Evolutionary conservation across 2,329 filamentous ascomycete genomes (phyloP).

Genomic region (Alternaria ventricosa): DNA sequence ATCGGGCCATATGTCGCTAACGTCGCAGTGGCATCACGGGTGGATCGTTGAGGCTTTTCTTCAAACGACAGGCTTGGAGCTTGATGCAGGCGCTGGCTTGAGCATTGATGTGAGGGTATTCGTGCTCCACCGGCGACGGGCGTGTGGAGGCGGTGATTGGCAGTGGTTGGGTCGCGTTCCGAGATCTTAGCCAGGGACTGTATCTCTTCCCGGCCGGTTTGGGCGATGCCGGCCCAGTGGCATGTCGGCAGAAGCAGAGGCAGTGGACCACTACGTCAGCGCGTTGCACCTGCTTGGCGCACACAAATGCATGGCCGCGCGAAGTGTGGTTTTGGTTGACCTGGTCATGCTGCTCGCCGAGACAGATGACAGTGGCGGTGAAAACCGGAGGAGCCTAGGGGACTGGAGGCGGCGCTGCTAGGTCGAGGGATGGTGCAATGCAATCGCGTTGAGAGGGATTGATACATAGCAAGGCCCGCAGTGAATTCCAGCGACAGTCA

Average conservation of each 20-base stretch:
- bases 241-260: slow-evolving; percentile 6
- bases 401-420: not conserved
- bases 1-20: slow-evolving; percentile 18
- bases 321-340: slow-evolving; percentile 8
- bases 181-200: slow-evolving; percentile 26
- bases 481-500: not conserved
- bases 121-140: slow-evolving; percentile 21
- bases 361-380: slow-evolving; percentile 15
- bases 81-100: slow-evolving; percentile 24
- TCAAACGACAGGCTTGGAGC: slow-evolving; percentile 26
- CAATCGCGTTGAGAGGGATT: not conserved
- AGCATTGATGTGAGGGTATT: slow-evolving; percentile 22
- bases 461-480: not conserved
- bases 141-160: slow-evolving; percentile 24
- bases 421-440: slow-evolving; percentile 1
- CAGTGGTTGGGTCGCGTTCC: slow-evolving; percentile 6
- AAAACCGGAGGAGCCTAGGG: slow-evolving; percentile 9
- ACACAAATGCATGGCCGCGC: not conserved
- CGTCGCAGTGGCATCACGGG: slow-evolving; percentile 13
- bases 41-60: slow-evolving; percentile 30
- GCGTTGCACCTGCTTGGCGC: slow-evolving; percentile 23
- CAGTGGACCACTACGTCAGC: slow-evolving; percentile 33
- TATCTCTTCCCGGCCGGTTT: slow-evolving; percentile 24
- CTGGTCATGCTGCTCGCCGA: slow-evolving; percentile 18
- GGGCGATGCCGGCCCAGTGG: slow-evolving; percentile 14